Evolutionary conservation across 2,329 filamentous ascomycete genomes (phyloP), one percentile per base, ranked within the genome.

Genomic region (Exophiala bonariae): DNA sequence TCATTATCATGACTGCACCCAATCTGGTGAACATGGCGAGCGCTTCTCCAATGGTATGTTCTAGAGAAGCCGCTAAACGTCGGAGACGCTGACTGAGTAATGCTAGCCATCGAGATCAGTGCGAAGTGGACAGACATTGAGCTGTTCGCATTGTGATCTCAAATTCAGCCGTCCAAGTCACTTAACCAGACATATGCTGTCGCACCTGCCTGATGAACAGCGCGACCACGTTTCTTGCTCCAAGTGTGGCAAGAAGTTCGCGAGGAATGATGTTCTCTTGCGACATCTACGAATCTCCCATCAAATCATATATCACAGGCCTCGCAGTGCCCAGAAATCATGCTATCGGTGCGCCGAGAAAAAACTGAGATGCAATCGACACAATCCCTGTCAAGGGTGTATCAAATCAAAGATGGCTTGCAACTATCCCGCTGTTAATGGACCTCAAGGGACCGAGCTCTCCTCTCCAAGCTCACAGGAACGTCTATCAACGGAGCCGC

Each of bases 311-410:
- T 46, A 44, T 7, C 33, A 39, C 20, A 47, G 47, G 10, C 50
- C 47, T 20, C 41, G 41, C 35, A 47, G 41, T 9, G 45, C 52
- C 8, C 52, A 52, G 35, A 55, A 47, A 34, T 52, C 48, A 16
- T 55, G 52, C 31, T 55, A 52, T 41, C 52, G 52, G 10, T 55
- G 52, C 31, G 52, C 51, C 30, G 48, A 46, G 16, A 55, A 55
- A 36, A 55, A 55, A 32, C 28, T 55, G 33, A 55, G 49, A 30
- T 55, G 52, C 23, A 45, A 55, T 31, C 44, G 52, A 13, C 34
- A 13, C 4, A 34, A 49, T 7, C 48, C 52, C 14, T 55, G 52
- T 38, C 9, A 34, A 10, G 32, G 36, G 10, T 55, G 52, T 28
- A 26, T 32, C 7, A 55, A 52, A 31, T 39, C 48, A 3, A 26